A percentile compares a stretch with the other conserved stretches of the same genome.
These are phyloP conservation scores for Phaffia tasmanica DNA, from an alignment of 768 basidiomycete genomes.

Conservation along the genomic window DNA sequence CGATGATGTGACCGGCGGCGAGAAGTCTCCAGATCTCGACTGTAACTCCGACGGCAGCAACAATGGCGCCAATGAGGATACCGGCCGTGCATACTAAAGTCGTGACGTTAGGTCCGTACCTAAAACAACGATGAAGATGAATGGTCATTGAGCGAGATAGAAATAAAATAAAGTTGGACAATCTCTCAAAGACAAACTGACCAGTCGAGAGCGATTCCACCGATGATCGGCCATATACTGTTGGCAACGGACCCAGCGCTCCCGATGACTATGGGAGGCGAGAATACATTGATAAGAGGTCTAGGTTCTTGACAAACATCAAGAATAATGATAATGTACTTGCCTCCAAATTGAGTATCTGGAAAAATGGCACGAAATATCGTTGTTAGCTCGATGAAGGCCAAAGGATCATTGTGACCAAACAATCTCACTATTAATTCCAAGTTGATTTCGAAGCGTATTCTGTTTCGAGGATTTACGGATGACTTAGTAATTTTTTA, in stretches of 20 bases:
- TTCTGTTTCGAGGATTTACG: too few species aligned
- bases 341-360: conserved; percentile 11
- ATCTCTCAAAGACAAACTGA: background rate
- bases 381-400: background rate
- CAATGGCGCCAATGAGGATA: conserved; percentile 14
- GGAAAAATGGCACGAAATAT: too few species aligned
- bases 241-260: conserved; percentile 11
- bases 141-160: background rate
- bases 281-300: too few species aligned
- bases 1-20: conserved; percentile 5
- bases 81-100: conserved; percentile 13
- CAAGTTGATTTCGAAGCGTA: conserved; percentile 14
- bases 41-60: conserved; percentile 11
- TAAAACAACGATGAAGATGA: background rate
- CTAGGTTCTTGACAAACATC: too few species aligned
- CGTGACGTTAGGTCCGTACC: background rate
- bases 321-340: background rate
- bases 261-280: conserved; percentile 1
- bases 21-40: conserved; percentile 15
- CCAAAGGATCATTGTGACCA: too few species aligned
- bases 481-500: too few species aligned
- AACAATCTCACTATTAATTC: conserved; percentile 14
- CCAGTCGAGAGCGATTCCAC: conserved; percentile 13
- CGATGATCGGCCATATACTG: conserved; percentile 18
- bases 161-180: background rate